Conservation (phyloP, 768 basidiomycete species). For the Pholiota molesta region DNA sequence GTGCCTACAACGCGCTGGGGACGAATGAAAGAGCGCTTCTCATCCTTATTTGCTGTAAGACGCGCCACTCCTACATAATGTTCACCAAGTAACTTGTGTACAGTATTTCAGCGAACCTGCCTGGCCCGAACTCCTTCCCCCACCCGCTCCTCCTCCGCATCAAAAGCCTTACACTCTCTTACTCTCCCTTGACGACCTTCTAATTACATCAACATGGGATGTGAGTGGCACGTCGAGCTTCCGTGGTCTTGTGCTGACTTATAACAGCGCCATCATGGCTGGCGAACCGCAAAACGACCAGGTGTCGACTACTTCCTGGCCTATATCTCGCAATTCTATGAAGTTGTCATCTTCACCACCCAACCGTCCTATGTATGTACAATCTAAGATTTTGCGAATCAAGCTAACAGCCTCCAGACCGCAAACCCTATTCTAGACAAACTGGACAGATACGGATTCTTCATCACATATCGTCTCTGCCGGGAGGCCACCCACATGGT, state of each 20-base stretch:
- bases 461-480: slow-evolving; percentile 88
- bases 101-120: slow-evolving; percentile 94
- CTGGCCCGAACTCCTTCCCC: slow-evolving; percentile 91
- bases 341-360: slow-evolving; percentile 94
- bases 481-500: slow-evolving; percentile 87
- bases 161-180: slow-evolving; percentile 92
- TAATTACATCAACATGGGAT: slow-evolving; percentile 94
- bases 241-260: not conserved
- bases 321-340: slow-evolving; percentile 97
- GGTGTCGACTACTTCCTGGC: slow-evolving; percentile 98
- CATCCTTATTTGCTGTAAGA: slow-evolving; percentile 71
- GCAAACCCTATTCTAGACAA: slow-evolving; percentile 89
- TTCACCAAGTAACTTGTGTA: not conserved
- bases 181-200: slow-evolving; percentile 88
- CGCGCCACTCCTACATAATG: not conserved
- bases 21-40: slow-evolving; percentile 63
- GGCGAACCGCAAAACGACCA: slow-evolving; percentile 97
- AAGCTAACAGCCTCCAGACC: slow-evolving; percentile 52
- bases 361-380: slow-evolving; percentile 83
- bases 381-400: slow-evolving; percentile 1
- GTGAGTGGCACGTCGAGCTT: slow-evolving; percentile 47
- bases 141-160: slow-evolving; percentile 78
- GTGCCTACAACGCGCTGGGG: slow-evolving; percentile 66
- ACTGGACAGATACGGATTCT: slow-evolving; percentile 92
- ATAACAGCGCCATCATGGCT: slow-evolving; percentile 83